phyloP scores from a whole-genome alignment of 352 stramenopile species.

The Hyaloperonospora brassicae region DNA sequence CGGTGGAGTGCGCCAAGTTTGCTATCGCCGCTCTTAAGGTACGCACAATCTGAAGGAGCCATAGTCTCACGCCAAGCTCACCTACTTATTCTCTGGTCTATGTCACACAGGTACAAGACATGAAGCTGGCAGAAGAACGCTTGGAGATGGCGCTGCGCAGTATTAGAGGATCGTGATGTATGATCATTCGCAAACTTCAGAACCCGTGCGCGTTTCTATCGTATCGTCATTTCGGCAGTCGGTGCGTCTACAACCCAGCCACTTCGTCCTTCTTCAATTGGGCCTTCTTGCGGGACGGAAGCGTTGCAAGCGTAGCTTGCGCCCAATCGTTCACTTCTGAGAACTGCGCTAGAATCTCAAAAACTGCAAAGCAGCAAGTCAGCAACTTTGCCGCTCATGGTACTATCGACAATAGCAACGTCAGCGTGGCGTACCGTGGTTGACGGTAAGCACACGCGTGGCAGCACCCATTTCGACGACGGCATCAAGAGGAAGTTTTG shows the following conservation, averaged over 20 bases:
- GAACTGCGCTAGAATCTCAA: constrained; percentile 74
- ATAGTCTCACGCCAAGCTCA: background rate
- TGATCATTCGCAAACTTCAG: background rate
- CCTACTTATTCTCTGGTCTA: constrained; percentile 2
- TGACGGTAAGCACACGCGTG: constrained; percentile 83
- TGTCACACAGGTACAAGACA: constrained; percentile 55
- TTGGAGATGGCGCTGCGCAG: constrained; percentile 66
- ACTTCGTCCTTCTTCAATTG: constrained; percentile 39
- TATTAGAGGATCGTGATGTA: constrained; percentile 41
- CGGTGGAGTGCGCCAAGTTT: constrained; percentile 79
- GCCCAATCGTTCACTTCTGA: constrained; percentile 66
- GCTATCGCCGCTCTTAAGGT: constrained; percentile 76
- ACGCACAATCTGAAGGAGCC: background rate
- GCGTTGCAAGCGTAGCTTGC: constrained; percentile 52
- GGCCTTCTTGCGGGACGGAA: constrained; percentile 63
- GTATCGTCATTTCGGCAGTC: constrained; percentile 6
- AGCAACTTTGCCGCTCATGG: background rate
- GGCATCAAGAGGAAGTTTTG: constrained; percentile 88
- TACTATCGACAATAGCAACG: background rate
- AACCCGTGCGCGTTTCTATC: constrained; percentile 8
- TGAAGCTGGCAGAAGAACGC: constrained; percentile 68
- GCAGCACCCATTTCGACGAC: constrained; percentile 60
- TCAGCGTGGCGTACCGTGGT: constrained; percentile 54
- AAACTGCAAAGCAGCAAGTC: constrained; percentile 35
- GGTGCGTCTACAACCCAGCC: constrained; percentile 9